Evolutionary conservation across 805 yeast species (phyloP), one percentile per base, ranked within the genome.

Genomic region (Metschnikowia kunwiensis): DNA sequence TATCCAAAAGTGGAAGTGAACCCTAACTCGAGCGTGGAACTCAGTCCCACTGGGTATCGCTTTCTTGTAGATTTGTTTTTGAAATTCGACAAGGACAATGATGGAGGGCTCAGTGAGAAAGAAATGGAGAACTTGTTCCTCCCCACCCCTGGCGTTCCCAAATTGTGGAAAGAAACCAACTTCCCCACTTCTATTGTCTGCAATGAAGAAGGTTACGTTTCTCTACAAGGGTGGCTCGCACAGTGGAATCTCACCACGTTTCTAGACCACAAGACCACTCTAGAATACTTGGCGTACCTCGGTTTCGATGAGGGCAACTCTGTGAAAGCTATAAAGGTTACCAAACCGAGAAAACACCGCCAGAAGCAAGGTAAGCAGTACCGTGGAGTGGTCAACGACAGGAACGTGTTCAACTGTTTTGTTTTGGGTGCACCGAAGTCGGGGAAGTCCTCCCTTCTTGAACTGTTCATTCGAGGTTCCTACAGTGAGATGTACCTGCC

Each of bases 181-280:
- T 93, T 93, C 54, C 99, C 99, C 0, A 68, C 74, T 17, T 78
- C 95, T 1, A 86, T 95, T 8, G 96, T 91, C 1, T 77, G 95
- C 35, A 89, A 88, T 55, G 96, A 88, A 46, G 81, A 80, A 44
- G 97, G 96, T 0, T 75, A 79, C 55, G 88, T 93, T 4, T 87
- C 97, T 0, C 61, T 93, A 18, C 98, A 94, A 63, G 98, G 99
- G 3, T 93, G 99, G 99, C 63, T 93, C 24, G 98, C 98, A 0
- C 97, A 91, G 53, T 93, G 99, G 99, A 82, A 91, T 50, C 84
- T 93, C 85, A 87, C 96, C 0, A 91, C 97, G 0, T 88, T 78
- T 48, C 64, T 93, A 20, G 95, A 89, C 50, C 78, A 84, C 54
- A 78, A 74, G 49, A 82, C 87, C 1, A 88, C 97, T 0, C 70